Evolutionary conservation across 352 stramenopile species (phyloP).

Genomic region (Phytopythium kandeliae): DNA sequence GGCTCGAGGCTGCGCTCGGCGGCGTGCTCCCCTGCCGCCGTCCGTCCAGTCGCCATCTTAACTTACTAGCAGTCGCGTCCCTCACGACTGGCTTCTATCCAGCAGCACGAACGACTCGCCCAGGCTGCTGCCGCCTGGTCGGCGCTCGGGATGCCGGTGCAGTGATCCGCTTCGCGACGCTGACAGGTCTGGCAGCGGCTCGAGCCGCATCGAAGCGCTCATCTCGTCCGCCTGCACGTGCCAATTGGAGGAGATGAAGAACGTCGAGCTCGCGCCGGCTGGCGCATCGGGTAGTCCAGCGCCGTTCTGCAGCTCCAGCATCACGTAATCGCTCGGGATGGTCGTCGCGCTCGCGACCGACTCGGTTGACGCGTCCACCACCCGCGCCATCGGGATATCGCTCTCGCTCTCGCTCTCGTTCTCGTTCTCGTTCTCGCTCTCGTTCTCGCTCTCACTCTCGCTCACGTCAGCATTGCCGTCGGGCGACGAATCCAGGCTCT

Average conservation of each 20-base stretch:
- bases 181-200: constrained; percentile 10
- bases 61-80: neutral
- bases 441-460: neutral
- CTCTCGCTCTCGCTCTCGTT: neutral
- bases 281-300: constrained; percentile 36
- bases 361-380: constrained; percentile 31
- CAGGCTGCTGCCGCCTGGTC: constrained; percentile 18
- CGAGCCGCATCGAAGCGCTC: constrained; percentile 55
- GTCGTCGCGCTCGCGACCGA: constrained; percentile 7
- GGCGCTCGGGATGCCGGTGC: constrained; percentile 11
- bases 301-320: constrained; percentile 73
- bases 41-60: neutral
- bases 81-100: constrained; percentile 16
- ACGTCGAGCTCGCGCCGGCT: constrained; percentile 42
- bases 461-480: no score
- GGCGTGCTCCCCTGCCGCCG: neutral
- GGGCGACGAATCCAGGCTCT: constrained; percentile 34
- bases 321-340: constrained; percentile 75
- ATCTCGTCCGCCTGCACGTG: constrained; percentile 74
- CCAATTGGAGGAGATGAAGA: constrained; percentile 81
- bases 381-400: constrained; percentile 46
- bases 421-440: constrained; percentile 3
- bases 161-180: constrained; percentile 7
- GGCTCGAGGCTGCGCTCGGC: no score
- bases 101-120: constrained; percentile 78